Percentiles rank a stretch among this genome's conserved stretches.
Evolutionary conservation across 2,329 filamentous ascomycete species (phyloP).

Genomic region (Daldinia sp.): DNA sequence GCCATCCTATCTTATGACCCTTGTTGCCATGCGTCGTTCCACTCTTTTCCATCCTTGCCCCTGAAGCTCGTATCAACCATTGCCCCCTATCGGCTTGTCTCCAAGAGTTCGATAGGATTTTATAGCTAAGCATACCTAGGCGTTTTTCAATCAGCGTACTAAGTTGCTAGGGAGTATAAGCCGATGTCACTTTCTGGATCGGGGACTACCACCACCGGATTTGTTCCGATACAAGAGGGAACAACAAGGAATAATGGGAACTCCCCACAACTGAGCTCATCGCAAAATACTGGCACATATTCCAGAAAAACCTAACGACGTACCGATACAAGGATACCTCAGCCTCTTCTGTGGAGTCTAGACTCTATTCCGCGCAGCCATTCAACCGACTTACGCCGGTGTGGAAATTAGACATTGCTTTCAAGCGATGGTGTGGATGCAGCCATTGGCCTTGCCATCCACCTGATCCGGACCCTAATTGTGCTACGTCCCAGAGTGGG

Average conservation of each 20-base stretch:
- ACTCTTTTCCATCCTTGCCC: conserved; percentile 23
- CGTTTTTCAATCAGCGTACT: conserved; percentile 19
- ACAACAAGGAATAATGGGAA: neutral
- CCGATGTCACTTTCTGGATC: conserved; percentile 38
- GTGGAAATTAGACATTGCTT: conserved; percentile 13
- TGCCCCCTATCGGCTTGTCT: conserved; percentile 32
- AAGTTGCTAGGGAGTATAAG: conserved; percentile 11
- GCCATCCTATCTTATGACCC: conserved; percentile 16
- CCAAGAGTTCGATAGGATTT: conserved; percentile 22
- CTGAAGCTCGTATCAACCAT: conserved; percentile 39
- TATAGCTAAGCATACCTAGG: conserved; percentile 13
- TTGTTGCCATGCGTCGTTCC: conserved; percentile 32
- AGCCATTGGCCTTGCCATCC: conserved; percentile 13
- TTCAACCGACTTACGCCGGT: neutral
- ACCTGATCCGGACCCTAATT: conserved; percentile 28
- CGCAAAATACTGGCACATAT: neutral
- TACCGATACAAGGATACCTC: conserved; percentile 8
- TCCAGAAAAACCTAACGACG: conserved; percentile 7
- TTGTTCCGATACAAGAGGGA: neutral
- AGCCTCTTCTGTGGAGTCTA: conserved; percentile 1
- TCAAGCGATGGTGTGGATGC: conserved; percentile 25
- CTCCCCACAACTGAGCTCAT: conserved; percentile 3
- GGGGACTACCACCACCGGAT: conserved; percentile 14
- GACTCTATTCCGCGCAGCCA: conserved; percentile 1
- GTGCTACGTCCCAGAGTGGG: conserved; percentile 37